phyloP scores from a whole-genome alignment of 768 basidiomycete species.

The Termitomyces sp. region DNA sequence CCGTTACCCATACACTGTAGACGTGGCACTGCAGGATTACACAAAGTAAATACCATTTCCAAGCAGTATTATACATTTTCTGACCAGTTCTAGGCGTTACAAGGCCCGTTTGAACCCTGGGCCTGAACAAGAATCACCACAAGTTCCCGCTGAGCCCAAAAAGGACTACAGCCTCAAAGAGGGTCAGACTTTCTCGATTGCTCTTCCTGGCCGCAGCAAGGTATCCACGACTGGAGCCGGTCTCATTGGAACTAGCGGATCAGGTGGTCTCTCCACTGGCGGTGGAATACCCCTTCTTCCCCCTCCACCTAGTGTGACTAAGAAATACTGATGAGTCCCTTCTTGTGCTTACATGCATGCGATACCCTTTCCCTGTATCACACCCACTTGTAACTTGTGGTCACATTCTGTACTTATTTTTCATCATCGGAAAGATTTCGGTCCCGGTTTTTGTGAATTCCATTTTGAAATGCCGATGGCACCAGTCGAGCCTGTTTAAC shows the following conservation, averaged over 20 bases:
- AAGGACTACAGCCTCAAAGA: conserved; percentile 94
- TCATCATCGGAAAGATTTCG: conserved; percentile 9
- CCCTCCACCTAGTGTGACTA: conserved; percentile 71
- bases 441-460: not conserved
- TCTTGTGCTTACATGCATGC: not conserved
- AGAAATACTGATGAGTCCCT: conserved; percentile 28
- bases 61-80: not conserved
- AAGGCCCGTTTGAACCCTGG: conserved; percentile 58
- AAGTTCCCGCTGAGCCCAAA: conserved; percentile 74
- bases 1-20: conserved; percentile 29
- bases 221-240: conserved; percentile 25
- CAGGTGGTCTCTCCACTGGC: conserved; percentile 23
- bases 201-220: conserved; percentile 76
- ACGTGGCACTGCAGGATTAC: conserved; percentile 84
- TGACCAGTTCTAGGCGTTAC: conserved; percentile 41
- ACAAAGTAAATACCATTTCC: conserved; percentile 49
- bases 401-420: not conserved
- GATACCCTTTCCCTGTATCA: not conserved
- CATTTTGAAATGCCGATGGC: not conserved
- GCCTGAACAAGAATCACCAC: conserved; percentile 50
- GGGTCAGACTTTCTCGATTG: conserved; percentile 90
- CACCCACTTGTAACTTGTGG: not conserved
- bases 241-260: conserved; percentile 31
- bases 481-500: not conserved
- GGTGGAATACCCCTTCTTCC: conserved; percentile 67